Conservation (phyloP, 192 early-diverging fungal species). For the Linnemannia elongata region DNA sequence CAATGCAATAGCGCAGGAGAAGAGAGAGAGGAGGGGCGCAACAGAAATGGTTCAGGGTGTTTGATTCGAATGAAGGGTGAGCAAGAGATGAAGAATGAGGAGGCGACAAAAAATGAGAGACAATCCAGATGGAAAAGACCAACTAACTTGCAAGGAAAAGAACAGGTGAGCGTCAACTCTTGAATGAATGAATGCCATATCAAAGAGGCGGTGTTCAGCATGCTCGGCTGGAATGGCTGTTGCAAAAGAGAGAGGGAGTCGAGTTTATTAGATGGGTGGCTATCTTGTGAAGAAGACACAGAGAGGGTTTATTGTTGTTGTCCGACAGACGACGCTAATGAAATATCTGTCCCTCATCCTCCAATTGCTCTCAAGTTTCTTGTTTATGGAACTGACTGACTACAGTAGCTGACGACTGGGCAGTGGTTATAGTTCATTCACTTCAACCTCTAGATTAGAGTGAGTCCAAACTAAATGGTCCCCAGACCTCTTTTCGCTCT, state of each 20-base stretch:
- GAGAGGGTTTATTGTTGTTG: not conserved
- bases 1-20: not conserved
- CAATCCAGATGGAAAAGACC: too few relatives aligned
- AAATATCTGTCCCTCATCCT: not conserved
- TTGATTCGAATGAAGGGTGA: too few relatives aligned
- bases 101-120: too few relatives aligned
- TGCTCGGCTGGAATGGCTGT: not conserved
- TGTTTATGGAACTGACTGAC: not conserved
- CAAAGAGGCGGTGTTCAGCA: not conserved
- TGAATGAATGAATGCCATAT: not conserved
- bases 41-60: too few relatives aligned
- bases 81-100: too few relatives aligned
- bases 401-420: not conserved
- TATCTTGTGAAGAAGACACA: not conserved
- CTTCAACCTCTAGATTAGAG: not conserved
- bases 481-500: too few relatives aligned
- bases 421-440: not conserved
- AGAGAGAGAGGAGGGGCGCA: not conserved
- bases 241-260: too few relatives aligned
- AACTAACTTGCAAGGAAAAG: not conserved
- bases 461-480: not conserved
- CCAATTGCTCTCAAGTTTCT: slow-evolving; percentile 5
- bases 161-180: not conserved
- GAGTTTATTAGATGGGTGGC: not conserved
- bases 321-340: not conserved